These are phyloP conservation scores for Botrytis galanthina DNA, from an alignment of 2,329 filamentous ascomycete genomes.

Conservation along the genomic window DNA sequence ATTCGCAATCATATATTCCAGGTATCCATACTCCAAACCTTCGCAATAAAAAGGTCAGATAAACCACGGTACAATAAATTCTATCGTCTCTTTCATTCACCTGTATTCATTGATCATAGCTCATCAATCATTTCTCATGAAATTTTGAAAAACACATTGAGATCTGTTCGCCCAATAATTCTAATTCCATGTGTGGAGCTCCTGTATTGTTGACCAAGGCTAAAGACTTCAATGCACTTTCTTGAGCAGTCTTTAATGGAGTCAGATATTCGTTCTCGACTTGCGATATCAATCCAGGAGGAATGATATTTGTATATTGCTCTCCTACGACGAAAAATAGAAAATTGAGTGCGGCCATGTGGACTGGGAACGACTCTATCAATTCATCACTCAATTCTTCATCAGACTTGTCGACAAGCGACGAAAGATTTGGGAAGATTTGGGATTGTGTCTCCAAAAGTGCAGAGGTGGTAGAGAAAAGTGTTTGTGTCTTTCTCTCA, in stretches of 20 bases:
- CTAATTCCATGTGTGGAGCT: constrained; percentile 26
- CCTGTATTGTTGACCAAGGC: constrained; percentile 7
- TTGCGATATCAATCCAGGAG: constrained; percentile 54
- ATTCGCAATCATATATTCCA: background rate
- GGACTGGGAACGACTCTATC: constrained; percentile 50
- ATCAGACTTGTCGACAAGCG: constrained; percentile 45
- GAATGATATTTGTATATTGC: constrained; percentile 49
- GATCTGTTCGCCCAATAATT: constrained; percentile 35
- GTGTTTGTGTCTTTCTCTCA: constrained; percentile 36
- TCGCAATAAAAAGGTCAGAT: background rate
- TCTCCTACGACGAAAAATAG: constrained; percentile 54
- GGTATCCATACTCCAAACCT: constrained; percentile 8
- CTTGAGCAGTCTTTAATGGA: constrained; percentile 49
- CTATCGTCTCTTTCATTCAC: background rate
- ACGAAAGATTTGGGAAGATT: constrained; percentile 57
- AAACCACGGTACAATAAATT: background rate
- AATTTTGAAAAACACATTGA: constrained; percentile 25
- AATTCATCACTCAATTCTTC: constrained; percentile 52
- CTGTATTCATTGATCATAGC: background rate
- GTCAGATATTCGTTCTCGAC: constrained; percentile 58
- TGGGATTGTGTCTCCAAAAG: constrained; percentile 60
- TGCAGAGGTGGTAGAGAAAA: constrained; percentile 54
- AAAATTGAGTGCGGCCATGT: constrained; percentile 61
- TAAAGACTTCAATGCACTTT: constrained; percentile 28
- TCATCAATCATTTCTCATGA: constrained; percentile 23